Conservation (phyloP, 345 rosid genomes). For the Lepidium sativum region DNA sequence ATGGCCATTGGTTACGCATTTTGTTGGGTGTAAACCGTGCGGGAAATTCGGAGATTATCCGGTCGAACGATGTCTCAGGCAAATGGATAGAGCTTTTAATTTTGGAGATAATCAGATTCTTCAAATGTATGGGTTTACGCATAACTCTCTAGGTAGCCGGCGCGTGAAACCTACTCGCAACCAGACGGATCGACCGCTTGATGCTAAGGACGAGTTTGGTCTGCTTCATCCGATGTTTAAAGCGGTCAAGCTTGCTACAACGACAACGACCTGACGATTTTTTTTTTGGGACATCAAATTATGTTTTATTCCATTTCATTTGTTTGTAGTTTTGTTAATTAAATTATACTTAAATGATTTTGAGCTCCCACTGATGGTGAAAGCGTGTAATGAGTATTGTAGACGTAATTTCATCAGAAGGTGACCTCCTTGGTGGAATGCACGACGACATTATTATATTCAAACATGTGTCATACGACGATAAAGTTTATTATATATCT, state of each 20-base stretch:
- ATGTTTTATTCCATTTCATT: neutral
- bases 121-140: slow-evolving; percentile 55
- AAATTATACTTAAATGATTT: neutral
- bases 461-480: neutral
- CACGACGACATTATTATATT: neutral
- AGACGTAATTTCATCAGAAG: neutral
- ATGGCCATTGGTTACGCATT: slow-evolving; percentile 77
- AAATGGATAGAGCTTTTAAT: slow-evolving; percentile 72
- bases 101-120: slow-evolving; percentile 71
- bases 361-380: slow-evolving; percentile 8
- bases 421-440: neutral
- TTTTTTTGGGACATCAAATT: neutral
- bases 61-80: slow-evolving; percentile 57
- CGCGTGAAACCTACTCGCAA: slow-evolving; percentile 39
- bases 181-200: slow-evolving; percentile 36
- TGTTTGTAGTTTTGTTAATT: slow-evolving; percentile 2
- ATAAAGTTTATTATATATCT: neutral
- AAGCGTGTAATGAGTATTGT: slow-evolving; percentile 1
- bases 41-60: slow-evolving; percentile 62
- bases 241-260: slow-evolving; percentile 19
- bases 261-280: neutral
- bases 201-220: slow-evolving; percentile 33
- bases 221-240: slow-evolving; percentile 34
- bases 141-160: slow-evolving; percentile 39
- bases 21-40: slow-evolving; percentile 80